A percentile compares a stretch with the other conserved stretches of the same genome.
Conservation (phyloP, 2,329 filamentous ascomycete genomes). For the Rutstroemia sp. region DNA sequence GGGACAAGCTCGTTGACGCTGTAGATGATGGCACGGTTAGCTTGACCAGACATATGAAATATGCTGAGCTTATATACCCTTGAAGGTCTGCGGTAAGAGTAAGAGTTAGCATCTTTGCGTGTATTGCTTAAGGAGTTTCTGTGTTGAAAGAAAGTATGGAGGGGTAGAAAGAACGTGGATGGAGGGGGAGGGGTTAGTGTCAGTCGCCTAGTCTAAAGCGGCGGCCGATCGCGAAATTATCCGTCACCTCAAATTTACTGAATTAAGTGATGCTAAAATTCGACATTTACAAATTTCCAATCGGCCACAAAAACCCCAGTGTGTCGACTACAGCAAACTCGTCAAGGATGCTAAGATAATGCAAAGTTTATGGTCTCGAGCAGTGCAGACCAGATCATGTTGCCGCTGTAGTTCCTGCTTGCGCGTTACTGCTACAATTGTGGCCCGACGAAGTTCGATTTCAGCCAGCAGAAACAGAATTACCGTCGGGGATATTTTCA, state of each 20-base stretch:
- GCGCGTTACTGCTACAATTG: constrained; percentile 35
- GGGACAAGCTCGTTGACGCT: constrained; percentile 90
- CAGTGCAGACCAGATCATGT: constrained; percentile 50
- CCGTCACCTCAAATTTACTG: constrained; percentile 4
- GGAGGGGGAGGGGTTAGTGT: constrained; percentile 1
- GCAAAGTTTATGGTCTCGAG: constrained; percentile 62
- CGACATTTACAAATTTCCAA: not conserved
- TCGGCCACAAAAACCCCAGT: not conserved
- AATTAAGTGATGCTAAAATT: constrained; percentile 3
- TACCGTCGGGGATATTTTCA: constrained; percentile 48
- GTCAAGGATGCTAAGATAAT: constrained; percentile 39
- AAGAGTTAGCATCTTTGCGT: constrained; percentile 52
- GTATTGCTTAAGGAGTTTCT: not conserved
- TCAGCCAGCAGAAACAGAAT: constrained; percentile 39
- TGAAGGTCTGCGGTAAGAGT: constrained; percentile 60
- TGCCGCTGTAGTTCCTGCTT: constrained; percentile 58
- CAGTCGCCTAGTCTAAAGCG: constrained; percentile 9
- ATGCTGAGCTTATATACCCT: constrained; percentile 45
- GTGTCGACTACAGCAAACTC: not conserved
- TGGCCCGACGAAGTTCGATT: constrained; percentile 42
- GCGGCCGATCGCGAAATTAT: constrained; percentile 4
- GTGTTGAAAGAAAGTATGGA: not conserved
- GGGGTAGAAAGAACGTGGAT: not conserved
- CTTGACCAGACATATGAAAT: not conserved
- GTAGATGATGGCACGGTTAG: constrained; percentile 8